Conservation (phyloP, 441 rosid species). For the Eutrema salsugineum region DNA sequence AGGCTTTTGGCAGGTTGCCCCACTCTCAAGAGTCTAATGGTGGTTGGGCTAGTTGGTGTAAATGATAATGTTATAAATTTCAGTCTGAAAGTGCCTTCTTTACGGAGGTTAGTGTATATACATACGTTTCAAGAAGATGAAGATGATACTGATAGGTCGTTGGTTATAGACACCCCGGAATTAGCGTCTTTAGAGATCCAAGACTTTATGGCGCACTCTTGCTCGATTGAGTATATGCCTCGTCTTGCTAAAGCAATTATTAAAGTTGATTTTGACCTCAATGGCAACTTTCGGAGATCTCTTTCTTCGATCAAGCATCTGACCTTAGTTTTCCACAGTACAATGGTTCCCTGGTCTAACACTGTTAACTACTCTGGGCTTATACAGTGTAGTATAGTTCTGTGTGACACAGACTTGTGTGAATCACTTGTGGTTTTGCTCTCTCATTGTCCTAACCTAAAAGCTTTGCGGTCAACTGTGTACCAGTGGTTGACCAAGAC, state of each 20-base stretch:
- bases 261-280: no score
- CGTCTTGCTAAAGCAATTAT: not conserved
- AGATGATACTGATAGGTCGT: no score
- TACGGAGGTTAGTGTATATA: no score
- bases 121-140: no score
- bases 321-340: rapidly evolving
- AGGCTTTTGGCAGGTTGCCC: no score
- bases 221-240: not conserved
- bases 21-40: no score
- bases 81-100: no score
- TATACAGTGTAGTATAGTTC: not conserved
- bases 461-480: not conserved
- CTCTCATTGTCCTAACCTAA: not conserved
- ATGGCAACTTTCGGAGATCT: not conserved
- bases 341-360: not conserved
- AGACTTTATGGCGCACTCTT: no score
- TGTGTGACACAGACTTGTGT: not conserved
- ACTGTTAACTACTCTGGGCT: not conserved
- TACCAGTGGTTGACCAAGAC: not conserved
- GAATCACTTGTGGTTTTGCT: not conserved
- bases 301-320: not conserved
- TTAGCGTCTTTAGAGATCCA: no score
- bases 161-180: no score
- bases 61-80: no score
- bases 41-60: no score